Percentiles rank a stretch among this genome's conserved stretches.
phyloP scores from a whole-genome alignment of 164 flowering plant genomes.

The Annona squamosa region DNA sequence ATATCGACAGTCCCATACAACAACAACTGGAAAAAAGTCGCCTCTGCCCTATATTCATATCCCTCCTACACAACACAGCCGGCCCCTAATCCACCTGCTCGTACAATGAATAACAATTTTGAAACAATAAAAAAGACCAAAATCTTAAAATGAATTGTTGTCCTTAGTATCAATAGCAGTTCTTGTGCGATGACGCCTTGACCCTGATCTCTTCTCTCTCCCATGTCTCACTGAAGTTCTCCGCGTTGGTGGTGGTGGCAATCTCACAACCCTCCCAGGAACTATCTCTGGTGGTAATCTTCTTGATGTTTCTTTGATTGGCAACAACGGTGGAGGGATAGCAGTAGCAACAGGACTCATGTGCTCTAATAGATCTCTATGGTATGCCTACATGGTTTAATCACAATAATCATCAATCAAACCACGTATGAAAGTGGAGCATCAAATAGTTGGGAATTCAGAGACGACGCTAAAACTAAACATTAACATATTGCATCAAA shows the following conservation, averaged over 20 bases:
- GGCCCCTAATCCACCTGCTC: conserved; percentile 4
- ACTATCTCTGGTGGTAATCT: conserved; percentile 9
- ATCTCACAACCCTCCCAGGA: conserved; percentile 16
- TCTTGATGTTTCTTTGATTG: conserved; percentile 3
- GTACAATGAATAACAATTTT: conserved; percentile 11
- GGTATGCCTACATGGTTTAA: conserved; percentile 52
- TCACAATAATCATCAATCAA: background rate
- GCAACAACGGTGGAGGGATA: conserved; percentile 17
- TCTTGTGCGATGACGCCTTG: conserved; percentile 66
- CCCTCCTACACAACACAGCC: conserved; percentile 11
- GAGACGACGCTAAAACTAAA: too few relatives aligned
- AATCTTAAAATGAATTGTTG: conserved; percentile 19
- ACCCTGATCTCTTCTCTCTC: conserved; percentile 46
- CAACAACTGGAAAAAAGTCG: conserved; percentile 1
- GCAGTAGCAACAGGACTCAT: conserved; percentile 30
- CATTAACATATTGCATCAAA: background rate
- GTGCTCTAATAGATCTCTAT: conserved; percentile 69
- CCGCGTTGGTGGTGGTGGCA: conserved; percentile 22
- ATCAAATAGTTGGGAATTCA: too few relatives aligned
- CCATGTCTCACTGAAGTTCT: conserved; percentile 39
- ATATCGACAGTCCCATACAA: conserved; percentile 14
- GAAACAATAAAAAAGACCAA: conserved; percentile 7
- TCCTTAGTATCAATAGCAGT: conserved; percentile 30
- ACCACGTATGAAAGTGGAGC: background rate
- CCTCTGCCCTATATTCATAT: conserved; percentile 3